Evolutionary conservation across 2,329 filamentous ascomycete genomes (phyloP).

Genomic region (Curvularia lunata): DNA sequence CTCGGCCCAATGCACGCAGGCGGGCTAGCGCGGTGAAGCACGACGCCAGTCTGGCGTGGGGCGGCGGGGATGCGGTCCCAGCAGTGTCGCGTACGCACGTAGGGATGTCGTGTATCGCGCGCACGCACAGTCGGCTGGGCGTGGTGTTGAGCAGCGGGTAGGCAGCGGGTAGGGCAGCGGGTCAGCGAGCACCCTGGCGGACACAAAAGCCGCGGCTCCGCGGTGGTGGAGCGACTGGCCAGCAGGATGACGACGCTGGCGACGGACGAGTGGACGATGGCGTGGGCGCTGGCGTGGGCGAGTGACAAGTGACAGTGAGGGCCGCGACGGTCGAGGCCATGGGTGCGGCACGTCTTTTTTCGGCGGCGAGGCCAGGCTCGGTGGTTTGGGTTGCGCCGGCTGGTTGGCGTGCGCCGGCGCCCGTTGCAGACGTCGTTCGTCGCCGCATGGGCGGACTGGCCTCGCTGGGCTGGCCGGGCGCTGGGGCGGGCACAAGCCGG

Average conservation of each 20-base stretch:
- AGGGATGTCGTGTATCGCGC: slow-evolving; percentile 14
- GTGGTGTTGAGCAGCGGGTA: slow-evolving; percentile 25
- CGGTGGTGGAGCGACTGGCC: not conserved
- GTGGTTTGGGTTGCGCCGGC: not conserved
- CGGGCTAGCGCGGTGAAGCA: slow-evolving; percentile 27
- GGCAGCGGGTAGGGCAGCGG: slow-evolving; percentile 1
- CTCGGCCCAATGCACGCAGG: slow-evolving; percentile 20
- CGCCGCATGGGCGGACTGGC: no score
- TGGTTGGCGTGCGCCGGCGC: not conserved
- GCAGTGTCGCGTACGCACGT: not conserved
- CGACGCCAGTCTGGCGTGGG: slow-evolving; percentile 9
- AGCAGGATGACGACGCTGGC: not conserved
- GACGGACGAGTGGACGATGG: not conserved
- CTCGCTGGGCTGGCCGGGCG: no score
- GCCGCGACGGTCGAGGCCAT: not conserved
- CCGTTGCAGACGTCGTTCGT: not conserved
- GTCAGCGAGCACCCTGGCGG: not conserved
- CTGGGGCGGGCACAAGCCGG: not conserved
- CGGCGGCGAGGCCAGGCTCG: no score
- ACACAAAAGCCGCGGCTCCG: not conserved
- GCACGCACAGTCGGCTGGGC: slow-evolving; percentile 1
- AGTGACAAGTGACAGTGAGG: not conserved
- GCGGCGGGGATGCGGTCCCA: slow-evolving; percentile 8
- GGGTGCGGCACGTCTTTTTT: not conserved
- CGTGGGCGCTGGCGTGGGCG: no score